These are phyloP conservation scores for Astrothelium macrocarpum DNA, from an alignment of 495 filamentous ascomycete genomes.

Conservation along the genomic window DNA sequence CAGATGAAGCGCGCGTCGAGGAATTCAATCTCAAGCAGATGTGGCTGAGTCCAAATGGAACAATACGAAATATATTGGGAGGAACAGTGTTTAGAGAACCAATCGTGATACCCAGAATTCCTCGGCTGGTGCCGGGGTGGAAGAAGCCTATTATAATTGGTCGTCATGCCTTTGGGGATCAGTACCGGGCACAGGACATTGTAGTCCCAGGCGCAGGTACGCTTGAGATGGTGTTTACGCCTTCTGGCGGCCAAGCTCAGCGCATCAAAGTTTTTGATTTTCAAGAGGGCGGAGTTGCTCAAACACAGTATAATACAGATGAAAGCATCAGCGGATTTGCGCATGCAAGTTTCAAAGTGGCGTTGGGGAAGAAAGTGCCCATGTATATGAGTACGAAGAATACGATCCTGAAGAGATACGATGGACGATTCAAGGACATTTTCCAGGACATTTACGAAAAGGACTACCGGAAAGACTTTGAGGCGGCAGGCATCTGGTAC, in stretches of 20 bases:
- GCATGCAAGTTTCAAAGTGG: conserved; percentile 91
- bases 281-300: conserved; percentile 70
- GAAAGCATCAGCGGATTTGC: conserved; percentile 92
- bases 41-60: conserved; percentile 98
- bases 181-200: conserved; percentile 90
- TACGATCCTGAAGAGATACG: conserved; percentile 97
- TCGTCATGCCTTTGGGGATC: conserved; percentile 96
- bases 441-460: conserved; percentile 94
- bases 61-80: conserved; percentile 89
- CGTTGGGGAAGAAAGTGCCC: conserved; percentile 72
- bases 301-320: conserved; percentile 96
- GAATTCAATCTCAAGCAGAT: conserved; percentile 99
- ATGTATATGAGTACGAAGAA: conserved; percentile 99
- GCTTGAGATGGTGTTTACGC: conserved; percentile 89
- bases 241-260: conserved; percentile 69
- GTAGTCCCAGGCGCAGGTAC: conserved; percentile 74
- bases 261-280: conserved; percentile 71
- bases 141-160: conserved; percentile 98
- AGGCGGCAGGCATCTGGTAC: conserved; percentile 91
- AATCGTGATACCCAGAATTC: conserved; percentile 87
- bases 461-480: conserved; percentile 78
- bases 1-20: conserved; percentile 89
- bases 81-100: conserved; percentile 98
- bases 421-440: conserved; percentile 97
- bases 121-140: conserved; percentile 90